Conservation (phyloP, 164 flowering plant genomes). For the Magnolia officinalis region DNA sequence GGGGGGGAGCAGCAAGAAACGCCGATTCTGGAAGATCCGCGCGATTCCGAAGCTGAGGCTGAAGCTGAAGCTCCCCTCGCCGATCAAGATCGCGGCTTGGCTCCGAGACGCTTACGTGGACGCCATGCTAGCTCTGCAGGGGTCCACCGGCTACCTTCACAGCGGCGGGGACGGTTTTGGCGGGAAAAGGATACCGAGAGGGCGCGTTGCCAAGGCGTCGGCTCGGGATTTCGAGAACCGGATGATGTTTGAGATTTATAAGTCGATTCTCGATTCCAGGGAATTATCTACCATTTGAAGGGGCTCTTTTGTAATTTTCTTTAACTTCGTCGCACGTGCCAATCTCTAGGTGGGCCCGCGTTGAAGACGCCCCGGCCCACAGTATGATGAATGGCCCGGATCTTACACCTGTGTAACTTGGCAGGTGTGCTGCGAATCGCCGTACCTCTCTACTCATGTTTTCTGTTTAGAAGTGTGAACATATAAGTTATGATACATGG, state of each 20-base stretch:
- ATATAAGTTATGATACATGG: too few species aligned
- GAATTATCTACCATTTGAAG: slow-evolving; percentile 5
- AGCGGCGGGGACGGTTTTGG: slow-evolving; percentile 17
- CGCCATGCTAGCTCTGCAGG: slow-evolving; percentile 22
- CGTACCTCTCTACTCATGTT: too few species aligned
- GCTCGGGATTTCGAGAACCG: slow-evolving; percentile 30
- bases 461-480: too few species aligned
- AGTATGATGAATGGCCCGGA: too few species aligned
- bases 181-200: slow-evolving; percentile 29
- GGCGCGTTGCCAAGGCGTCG: not conserved
- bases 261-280: slow-evolving; percentile 24
- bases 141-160: not conserved
- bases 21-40: slow-evolving; percentile 11
- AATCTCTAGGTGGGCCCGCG: too few species aligned
- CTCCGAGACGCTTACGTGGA: slow-evolving; percentile 25
- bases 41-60: slow-evolving; percentile 5
- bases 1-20: slow-evolving; percentile 12
- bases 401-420: too few species aligned
- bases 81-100: slow-evolving; percentile 18
- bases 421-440: too few species aligned
- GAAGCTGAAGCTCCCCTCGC: slow-evolving; percentile 7
- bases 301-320: too few species aligned
- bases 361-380: too few species aligned
- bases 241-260: slow-evolving; percentile 34
- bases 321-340: too few species aligned